These are phyloP conservation scores for Speleostelium caveatum DNA, from an alignment of 78 protist species.

Conservation along the genomic window DNA sequence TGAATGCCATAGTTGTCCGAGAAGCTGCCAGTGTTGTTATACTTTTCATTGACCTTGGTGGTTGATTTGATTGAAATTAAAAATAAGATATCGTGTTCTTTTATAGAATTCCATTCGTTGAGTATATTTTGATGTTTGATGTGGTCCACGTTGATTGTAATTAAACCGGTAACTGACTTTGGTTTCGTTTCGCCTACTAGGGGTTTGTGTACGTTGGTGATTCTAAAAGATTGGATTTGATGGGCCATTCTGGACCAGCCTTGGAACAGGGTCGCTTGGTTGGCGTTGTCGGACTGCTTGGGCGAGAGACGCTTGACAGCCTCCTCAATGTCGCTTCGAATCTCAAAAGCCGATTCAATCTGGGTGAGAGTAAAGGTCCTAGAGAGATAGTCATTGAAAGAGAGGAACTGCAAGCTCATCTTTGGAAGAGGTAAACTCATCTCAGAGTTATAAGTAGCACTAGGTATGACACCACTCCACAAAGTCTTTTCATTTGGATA, in stretches of 20 bases:
- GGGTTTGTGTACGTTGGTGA: conserved; percentile 80
- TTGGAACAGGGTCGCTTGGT: conserved; percentile 37
- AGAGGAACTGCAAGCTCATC: conserved; percentile 95
- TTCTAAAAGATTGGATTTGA: conserved; percentile 74
- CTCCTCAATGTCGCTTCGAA: conserved; percentile 91
- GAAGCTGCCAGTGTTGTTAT: not conserved
- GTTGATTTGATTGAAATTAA: conserved; percentile 72
- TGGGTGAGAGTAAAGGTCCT: conserved; percentile 93
- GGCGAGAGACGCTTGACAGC: conserved; percentile 43
- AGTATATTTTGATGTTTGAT: conserved; percentile 8
- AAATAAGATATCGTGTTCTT: conserved; percentile 90
- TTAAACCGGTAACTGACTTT: conserved; percentile 67
- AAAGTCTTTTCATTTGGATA: conserved; percentile 88
- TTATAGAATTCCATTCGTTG: conserved; percentile 89
- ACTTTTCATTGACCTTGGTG: conserved; percentile 4
- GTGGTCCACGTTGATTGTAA: not conserved
- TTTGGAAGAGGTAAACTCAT: conserved; percentile 91
- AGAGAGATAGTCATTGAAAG: conserved; percentile 94
- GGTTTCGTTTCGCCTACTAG: conserved; percentile 91
- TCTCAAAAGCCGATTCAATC: conserved; percentile 91
- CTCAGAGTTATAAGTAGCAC: conserved; percentile 15
- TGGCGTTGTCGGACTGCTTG: not conserved
- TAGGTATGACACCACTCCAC: conserved; percentile 59
- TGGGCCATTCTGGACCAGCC: conserved; percentile 94
- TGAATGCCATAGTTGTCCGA: conserved; percentile 43